Evolutionary conservation across 345 rosid species (phyloP).

Genomic region (Nasturtium officinale): DNA sequence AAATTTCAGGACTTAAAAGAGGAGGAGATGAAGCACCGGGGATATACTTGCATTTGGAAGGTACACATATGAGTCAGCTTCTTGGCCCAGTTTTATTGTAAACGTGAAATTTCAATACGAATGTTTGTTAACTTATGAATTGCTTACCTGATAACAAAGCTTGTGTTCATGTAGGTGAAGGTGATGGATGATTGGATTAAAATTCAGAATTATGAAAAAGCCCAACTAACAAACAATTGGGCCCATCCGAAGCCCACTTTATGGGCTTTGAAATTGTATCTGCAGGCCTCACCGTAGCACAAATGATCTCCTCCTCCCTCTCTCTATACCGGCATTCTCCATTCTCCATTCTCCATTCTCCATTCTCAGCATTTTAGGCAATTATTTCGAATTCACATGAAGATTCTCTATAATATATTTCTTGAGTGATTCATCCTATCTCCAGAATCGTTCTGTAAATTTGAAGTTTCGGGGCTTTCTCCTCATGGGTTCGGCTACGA

Average conservation of each 20-base stretch:
- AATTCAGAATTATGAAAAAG: background rate
- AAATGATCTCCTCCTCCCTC: conserved; percentile 14
- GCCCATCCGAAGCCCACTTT: background rate
- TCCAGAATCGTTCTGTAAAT: background rate
- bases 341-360: background rate
- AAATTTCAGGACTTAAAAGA: conserved; percentile 79
- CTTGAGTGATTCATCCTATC: background rate
- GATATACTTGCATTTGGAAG: conserved; percentile 89
- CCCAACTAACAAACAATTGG: conserved; percentile 11
- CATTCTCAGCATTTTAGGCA: conserved; percentile 10
- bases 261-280: conserved; percentile 5
- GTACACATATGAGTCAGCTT: conserved; percentile 41
- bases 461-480: conserved; percentile 29
- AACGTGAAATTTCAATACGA: too few species aligned
- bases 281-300: conserved; percentile 4
- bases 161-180: too few species aligned
- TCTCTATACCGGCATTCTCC: background rate
- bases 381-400: conserved; percentile 2
- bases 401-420: background rate
- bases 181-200: background rate
- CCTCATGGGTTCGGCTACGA: conserved; percentile 58
- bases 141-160: too few species aligned
- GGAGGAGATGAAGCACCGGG: conserved; percentile 63
- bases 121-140: too few species aligned
- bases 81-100: too few species aligned